Evolutionary conservation across 495 filamentous ascomycete genomes (phyloP).

Genomic region (Collariella sp.): DNA sequence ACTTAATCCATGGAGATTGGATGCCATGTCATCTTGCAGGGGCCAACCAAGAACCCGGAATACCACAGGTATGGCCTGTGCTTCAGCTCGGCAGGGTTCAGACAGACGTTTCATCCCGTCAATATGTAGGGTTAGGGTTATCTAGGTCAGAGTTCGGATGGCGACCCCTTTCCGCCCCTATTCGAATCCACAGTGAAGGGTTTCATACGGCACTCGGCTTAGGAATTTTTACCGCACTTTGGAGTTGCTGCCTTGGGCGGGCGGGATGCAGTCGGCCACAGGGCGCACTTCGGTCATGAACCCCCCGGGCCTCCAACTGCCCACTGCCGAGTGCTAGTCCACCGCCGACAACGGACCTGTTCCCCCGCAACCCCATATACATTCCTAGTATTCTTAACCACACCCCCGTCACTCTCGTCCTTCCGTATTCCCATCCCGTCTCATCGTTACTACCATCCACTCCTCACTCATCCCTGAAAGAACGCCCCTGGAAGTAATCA

Average conservation of each 20-base stretch:
- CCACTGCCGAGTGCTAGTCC: too few relatives aligned
- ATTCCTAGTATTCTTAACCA: neutral
- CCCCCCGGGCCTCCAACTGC: too few relatives aligned
- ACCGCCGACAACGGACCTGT: too few relatives aligned
- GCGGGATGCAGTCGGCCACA: too few relatives aligned
- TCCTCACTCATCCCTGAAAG: neutral
- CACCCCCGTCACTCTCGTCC: neutral
- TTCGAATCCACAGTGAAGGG: neutral
- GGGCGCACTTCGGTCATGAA: too few relatives aligned
- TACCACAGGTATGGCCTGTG: neutral
- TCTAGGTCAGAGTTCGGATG: neutral
- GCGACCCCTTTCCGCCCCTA: neutral
- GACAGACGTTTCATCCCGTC: too few relatives aligned
- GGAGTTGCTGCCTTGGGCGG: too few relatives aligned
- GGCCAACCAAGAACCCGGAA: neutral
- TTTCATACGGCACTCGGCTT: neutral
- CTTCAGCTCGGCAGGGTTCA: too few relatives aligned
- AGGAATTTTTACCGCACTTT: neutral
- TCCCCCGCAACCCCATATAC: neutral
- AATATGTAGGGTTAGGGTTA: neutral
- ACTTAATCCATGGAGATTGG: neutral
- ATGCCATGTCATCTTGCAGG: conserved; percentile 8
- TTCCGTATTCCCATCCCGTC: neutral
- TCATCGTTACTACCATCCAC: neutral
- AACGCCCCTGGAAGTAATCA: neutral